Evolutionary conservation across 2,329 filamentous ascomycete genomes (phyloP).

Genomic region (Lasiodiplodia citricola): DNA sequence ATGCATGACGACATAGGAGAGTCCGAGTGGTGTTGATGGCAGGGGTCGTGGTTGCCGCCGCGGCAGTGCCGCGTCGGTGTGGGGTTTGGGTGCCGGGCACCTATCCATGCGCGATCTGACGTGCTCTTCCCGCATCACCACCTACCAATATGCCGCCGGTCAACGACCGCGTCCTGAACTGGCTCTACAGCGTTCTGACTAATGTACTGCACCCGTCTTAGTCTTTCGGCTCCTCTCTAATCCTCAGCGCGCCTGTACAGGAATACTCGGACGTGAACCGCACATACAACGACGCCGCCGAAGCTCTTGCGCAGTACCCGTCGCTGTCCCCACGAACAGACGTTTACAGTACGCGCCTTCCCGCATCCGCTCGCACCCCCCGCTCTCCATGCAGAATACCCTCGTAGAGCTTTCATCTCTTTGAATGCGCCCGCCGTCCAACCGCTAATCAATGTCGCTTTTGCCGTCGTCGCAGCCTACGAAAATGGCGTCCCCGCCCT

Average conservation of each 20-base stretch:
- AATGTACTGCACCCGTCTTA: slow-evolving; percentile 33
- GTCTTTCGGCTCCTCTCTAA: slow-evolving; percentile 32
- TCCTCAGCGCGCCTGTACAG: slow-evolving; percentile 54
- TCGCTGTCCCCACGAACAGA: slow-evolving; percentile 86
- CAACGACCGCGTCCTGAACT: slow-evolving; percentile 88
- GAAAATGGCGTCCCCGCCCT: slow-evolving; percentile 86
- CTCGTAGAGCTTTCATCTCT: background rate
- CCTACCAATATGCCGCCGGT: slow-evolving; percentile 64
- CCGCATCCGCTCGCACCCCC: slow-evolving; percentile 13
- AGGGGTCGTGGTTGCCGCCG: background rate
- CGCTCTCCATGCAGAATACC: slow-evolving; percentile 13
- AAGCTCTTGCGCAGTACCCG: slow-evolving; percentile 77
- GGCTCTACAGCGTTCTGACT: slow-evolving; percentile 90
- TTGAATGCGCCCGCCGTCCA: background rate
- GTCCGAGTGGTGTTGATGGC: background rate
- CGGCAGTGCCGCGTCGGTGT: slow-evolving; percentile 7
- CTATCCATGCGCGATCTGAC: slow-evolving; percentile 18
- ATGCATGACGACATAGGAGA: background rate
- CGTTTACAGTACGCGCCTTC: slow-evolving; percentile 80
- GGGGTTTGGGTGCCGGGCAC: background rate
- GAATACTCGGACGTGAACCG: slow-evolving; percentile 94
- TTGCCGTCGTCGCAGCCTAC: slow-evolving; percentile 65
- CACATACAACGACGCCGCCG: slow-evolving; percentile 89
- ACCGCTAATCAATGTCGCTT: background rate
- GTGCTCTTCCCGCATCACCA: slow-evolving; percentile 9